Percentiles rank a stretch among this genome's conserved stretches.
Conservation (phyloP, 495 filamentous ascomycete species). For the Penicillium cataractarum region DNA sequence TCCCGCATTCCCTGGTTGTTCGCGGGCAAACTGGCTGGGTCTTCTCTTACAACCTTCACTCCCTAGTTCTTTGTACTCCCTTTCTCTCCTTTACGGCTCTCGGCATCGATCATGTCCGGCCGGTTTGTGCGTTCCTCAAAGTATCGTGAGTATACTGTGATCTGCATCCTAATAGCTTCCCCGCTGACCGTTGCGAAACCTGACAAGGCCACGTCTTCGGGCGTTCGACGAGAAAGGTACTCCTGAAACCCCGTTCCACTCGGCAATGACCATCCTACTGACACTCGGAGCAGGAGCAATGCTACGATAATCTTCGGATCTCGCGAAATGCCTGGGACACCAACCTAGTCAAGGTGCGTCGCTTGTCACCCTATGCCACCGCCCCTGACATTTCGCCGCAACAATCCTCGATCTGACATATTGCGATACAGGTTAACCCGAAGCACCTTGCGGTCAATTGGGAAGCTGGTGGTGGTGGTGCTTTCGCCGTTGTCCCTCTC, state of each 20-base stretch:
- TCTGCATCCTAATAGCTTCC: conserved; percentile 20
- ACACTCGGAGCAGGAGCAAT: conserved; percentile 65
- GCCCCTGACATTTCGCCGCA: conserved; percentile 35
- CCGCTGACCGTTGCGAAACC: conserved; percentile 36
- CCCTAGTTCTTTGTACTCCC: conserved; percentile 17
- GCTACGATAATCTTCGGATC: conserved; percentile 94
- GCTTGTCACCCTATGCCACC: conserved; percentile 19
- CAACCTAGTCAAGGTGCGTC: conserved; percentile 90
- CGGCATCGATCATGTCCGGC: conserved; percentile 70
- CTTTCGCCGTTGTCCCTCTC: conserved; percentile 94
- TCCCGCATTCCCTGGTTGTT: conserved; percentile 32
- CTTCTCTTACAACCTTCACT: conserved; percentile 28
- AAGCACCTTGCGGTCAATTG: conserved; percentile 96
- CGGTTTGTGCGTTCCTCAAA: conserved; percentile 98
- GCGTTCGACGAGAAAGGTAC: conserved; percentile 86
- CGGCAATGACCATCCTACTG: conserved; percentile 1
- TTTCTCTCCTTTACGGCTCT: conserved; percentile 14
- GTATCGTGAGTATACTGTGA: conserved; percentile 73
- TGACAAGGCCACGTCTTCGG: conserved; percentile 94
- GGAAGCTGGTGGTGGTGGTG: conserved; percentile 95
- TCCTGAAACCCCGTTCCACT: conserved; percentile 7
- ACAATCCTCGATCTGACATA: conserved; percentile 28
- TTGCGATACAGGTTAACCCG: conserved; percentile 75
- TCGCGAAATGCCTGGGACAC: conserved; percentile 99
- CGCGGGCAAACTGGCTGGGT: conserved; percentile 17